Percentiles rank a stretch among this genome's conserved stretches.
Evolutionary conservation across 1,139 yeast genomes (phyloP).

Genomic region (Debaryomyces singareniensis): DNA sequence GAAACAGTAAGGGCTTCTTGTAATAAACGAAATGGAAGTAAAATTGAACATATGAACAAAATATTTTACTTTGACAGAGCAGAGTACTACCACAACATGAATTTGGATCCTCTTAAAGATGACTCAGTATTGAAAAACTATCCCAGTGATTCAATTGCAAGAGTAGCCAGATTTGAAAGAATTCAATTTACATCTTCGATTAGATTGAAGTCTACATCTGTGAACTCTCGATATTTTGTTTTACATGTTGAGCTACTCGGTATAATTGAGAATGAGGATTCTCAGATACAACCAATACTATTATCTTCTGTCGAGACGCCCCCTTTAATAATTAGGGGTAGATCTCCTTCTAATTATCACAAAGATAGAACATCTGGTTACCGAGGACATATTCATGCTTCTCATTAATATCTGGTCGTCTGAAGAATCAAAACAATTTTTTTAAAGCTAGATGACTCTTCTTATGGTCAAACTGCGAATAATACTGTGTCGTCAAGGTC

Average conservation of each 20-base stretch:
- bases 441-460: too few relatives aligned
- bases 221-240: constrained; percentile 43
- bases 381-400: constrained; percentile 16
- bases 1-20: constrained; percentile 53
- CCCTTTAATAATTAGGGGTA: constrained; percentile 58
- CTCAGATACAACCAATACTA: constrained; percentile 33
- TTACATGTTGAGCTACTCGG: constrained; percentile 53
- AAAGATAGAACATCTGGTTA: constrained; percentile 36
- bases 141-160: constrained; percentile 44
- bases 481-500: too few relatives aligned
- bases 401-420: background rate
- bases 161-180: constrained; percentile 63
- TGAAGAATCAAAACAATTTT: too few relatives aligned
- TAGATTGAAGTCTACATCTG: constrained; percentile 43
- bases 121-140: constrained; percentile 35
- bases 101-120: constrained; percentile 25
- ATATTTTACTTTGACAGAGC: constrained; percentile 38
- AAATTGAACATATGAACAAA: constrained; percentile 18
- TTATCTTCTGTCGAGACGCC: constrained; percentile 49
- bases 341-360: constrained; percentile 62
- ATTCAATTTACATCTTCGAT: constrained; percentile 62
- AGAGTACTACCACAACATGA: constrained; percentile 26
- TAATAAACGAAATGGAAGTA: constrained; percentile 41
- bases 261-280: constrained; percentile 33
- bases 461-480: too few relatives aligned